Percentiles rank a stretch among this genome's conserved stretches.
phyloP scores from a whole-genome alignment of 495 filamentous ascomycete genomes.

The Cercophora sp. region DNA sequence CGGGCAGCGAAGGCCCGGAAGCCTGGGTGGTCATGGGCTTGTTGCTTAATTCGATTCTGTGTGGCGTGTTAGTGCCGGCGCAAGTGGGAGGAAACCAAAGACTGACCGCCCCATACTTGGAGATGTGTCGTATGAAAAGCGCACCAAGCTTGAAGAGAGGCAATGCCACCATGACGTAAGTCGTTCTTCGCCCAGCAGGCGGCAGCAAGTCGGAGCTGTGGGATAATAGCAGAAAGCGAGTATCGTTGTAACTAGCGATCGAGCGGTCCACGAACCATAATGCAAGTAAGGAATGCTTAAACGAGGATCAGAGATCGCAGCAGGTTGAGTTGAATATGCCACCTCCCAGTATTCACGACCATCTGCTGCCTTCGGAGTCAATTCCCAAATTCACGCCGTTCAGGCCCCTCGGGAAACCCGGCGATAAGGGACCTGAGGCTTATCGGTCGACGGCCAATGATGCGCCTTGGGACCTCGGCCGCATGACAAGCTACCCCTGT shows the following conservation, averaged over 20 bases:
- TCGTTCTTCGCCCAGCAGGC: not conserved
- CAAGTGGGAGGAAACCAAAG: no score
- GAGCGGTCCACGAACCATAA: no score
- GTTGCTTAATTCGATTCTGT: constrained; percentile 88
- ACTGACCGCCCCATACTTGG: constrained; percentile 56
- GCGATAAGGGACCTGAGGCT: constrained; percentile 1
- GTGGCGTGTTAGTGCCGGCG: constrained; percentile 3
- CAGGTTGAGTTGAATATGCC: no score
- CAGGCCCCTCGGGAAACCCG: not conserved
- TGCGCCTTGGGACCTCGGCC: not conserved
- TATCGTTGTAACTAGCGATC: no score
- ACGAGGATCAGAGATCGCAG: no score
- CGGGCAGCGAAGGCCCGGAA: constrained; percentile 74
- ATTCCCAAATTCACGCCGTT: not conserved
- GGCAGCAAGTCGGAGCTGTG: not conserved
- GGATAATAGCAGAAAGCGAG: no score
- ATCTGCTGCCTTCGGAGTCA: no score
- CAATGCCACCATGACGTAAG: constrained; percentile 46
- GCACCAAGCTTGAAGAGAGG: constrained; percentile 45
- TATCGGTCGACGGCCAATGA: not conserved
- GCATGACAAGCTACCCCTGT: not conserved
- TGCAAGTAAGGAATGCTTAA: no score
- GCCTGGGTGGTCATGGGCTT: constrained; percentile 89
- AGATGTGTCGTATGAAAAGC: constrained; percentile 51
- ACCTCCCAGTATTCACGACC: no score